Conservation (phyloP, 345 rosid genomes). For the Trapa incisa region DNA sequence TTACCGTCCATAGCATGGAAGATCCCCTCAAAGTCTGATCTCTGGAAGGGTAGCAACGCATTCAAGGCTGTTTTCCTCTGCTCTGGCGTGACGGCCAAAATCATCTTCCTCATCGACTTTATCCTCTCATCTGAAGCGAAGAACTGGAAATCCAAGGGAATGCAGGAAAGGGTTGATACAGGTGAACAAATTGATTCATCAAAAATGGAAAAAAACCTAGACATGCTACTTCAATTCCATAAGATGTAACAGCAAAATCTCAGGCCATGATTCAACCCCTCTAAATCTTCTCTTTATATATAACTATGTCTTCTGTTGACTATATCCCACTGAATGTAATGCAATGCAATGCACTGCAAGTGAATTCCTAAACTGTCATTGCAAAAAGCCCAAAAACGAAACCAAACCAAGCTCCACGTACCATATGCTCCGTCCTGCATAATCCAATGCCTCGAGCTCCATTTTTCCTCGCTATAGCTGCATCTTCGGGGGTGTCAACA, state of each 20-base stretch:
- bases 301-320: too few species aligned
- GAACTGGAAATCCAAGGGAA: slow-evolving; percentile 36
- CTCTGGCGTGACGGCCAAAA: slow-evolving; percentile 80
- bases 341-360: too few species aligned
- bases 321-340: too few species aligned
- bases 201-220: too few species aligned
- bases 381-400: too few species aligned
- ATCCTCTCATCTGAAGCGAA: slow-evolving; percentile 84
- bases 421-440: slow-evolving; percentile 96
- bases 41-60: slow-evolving; percentile 70
- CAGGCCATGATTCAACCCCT: too few species aligned
- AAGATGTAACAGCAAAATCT: too few species aligned
- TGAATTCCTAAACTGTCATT: too few species aligned
- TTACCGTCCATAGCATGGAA: slow-evolving; percentile 94
- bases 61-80: slow-evolving; percentile 69
- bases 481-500: slow-evolving; percentile 97
- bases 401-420: slow-evolving; percentile 7
- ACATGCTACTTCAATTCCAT: too few species aligned
- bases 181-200: too few species aligned
- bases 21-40: slow-evolving; percentile 89
- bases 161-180: not conserved
- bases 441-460: slow-evolving; percentile 96
- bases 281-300: too few species aligned
- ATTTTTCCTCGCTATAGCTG: slow-evolving; percentile 65
- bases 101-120: slow-evolving; percentile 86